phyloP scores from a whole-genome alignment of 805 yeast species.

The Yamadazyma olivae region DNA sequence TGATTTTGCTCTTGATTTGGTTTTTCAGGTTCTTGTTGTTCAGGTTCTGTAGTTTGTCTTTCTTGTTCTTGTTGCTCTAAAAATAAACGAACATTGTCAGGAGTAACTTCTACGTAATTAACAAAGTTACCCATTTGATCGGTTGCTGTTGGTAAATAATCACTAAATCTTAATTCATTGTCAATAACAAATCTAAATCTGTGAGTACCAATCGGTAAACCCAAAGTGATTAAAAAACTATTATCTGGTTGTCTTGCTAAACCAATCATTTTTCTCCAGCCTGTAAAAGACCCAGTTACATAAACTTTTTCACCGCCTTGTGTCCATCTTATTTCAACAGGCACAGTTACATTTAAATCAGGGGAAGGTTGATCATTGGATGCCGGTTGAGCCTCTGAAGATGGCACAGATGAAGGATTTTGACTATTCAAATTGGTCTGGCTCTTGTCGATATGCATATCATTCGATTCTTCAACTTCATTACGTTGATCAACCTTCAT shows the following conservation, averaged over 20 bases:
- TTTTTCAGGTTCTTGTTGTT: constrained; percentile 6
- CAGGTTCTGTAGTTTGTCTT: constrained; percentile 15
- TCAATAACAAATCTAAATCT: constrained; percentile 92
- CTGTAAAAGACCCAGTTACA: constrained; percentile 96
- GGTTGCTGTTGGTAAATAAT: constrained; percentile 91
- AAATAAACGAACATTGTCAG: constrained; percentile 32
- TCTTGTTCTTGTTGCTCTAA: constrained; percentile 22
- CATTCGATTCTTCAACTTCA: constrained; percentile 3
- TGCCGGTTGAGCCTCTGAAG: not conserved
- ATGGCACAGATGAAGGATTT: not conserved
- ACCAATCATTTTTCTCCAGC: constrained; percentile 98
- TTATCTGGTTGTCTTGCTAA: constrained; percentile 54
- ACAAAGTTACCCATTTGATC: constrained; percentile 96
- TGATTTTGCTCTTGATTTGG: constrained; percentile 2
- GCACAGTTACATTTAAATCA: constrained; percentile 35
- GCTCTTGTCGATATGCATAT: constrained; percentile 20
- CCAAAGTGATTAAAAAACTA: constrained; percentile 64
- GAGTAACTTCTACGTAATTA: constrained; percentile 77
- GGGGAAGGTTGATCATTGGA: constrained; percentile 5
- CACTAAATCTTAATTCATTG: constrained; percentile 86
- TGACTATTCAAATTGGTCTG: constrained; percentile 9
- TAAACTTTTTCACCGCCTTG: constrained; percentile 96
- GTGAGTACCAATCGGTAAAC: constrained; percentile 88
- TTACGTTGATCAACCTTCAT: constrained; percentile 34
- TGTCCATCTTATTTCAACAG: constrained; percentile 81